Conservation (phyloP, 2,329 filamentous ascomycete species). For the Chaetomium strumarium region DNA sequence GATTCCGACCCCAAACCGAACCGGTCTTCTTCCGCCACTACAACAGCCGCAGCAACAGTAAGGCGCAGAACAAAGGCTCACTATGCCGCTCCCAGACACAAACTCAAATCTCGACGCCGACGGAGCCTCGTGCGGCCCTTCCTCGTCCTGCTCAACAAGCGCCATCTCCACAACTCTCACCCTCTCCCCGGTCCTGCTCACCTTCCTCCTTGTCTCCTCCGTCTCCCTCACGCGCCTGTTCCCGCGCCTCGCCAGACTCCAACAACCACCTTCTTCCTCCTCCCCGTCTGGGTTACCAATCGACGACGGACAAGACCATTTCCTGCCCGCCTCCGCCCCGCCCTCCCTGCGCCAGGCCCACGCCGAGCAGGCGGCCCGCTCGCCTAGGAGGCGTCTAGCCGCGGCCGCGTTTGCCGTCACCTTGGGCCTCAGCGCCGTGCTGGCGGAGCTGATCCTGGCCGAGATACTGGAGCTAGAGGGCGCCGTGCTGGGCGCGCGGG, state of each 20-base stretch:
- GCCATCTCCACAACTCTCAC: constrained; percentile 35
- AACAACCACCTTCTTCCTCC: constrained; percentile 21
- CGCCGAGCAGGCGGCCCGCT: constrained; percentile 51
- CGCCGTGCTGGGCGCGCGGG: constrained; percentile 60
- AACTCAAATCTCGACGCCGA: neutral
- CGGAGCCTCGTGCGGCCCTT: constrained; percentile 9
- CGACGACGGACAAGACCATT: constrained; percentile 54
- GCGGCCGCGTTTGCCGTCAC: constrained; percentile 69
- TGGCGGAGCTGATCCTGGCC: constrained; percentile 75
- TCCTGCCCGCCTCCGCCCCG: constrained; percentile 58
- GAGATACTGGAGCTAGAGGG: constrained; percentile 76
- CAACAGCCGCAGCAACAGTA: neutral
- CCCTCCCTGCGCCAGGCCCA: constrained; percentile 52
- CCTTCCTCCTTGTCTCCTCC: constrained; percentile 58
- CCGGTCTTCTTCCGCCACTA: neutral
- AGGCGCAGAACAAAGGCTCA: neutral
- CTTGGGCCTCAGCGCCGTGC: constrained; percentile 67
- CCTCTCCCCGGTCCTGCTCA: constrained; percentile 64
- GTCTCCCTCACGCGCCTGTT: constrained; percentile 65
- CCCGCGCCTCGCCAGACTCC: constrained; percentile 59
- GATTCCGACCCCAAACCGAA: neutral
- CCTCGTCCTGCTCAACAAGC: constrained; percentile 7
- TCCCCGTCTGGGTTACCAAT: constrained; percentile 26
- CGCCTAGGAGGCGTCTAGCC: constrained; percentile 44
- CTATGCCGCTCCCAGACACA: neutral